These are phyloP conservation scores for Albizia julibrissin DNA, from an alignment of 306 rosid species.

Conservation along the genomic window DNA sequence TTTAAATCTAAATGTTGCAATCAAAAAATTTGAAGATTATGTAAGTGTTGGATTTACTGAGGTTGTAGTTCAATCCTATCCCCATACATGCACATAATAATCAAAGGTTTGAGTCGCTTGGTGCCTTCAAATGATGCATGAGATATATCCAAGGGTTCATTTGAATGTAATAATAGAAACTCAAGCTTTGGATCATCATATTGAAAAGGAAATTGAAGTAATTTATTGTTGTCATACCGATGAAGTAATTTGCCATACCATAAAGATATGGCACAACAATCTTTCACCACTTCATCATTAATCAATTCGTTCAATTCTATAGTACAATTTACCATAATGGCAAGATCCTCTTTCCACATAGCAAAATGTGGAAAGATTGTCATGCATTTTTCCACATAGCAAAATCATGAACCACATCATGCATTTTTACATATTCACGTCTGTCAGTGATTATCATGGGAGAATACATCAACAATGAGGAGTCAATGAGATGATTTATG, in stretches of 20 bases:
- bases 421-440: background rate
- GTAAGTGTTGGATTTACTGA: background rate
- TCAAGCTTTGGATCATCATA: background rate
- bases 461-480: background rate
- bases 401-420: background rate
- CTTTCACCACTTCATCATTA: background rate
- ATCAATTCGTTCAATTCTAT: background rate
- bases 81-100: accelerated
- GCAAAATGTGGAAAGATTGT: no score
- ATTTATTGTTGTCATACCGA: background rate
- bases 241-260: background rate
- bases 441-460: accelerated
- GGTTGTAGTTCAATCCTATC: background rate
- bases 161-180: background rate
- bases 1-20: accelerated
- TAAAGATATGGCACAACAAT: background rate
- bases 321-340: background rate
- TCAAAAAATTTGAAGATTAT: background rate
- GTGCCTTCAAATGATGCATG: background rate
- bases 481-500: background rate
- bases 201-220: background rate
- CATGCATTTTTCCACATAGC: background rate
- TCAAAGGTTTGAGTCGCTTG: background rate
- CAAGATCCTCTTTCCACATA: background rate
- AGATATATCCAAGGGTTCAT: accelerated